A percentile compares a stretch with the other conserved stretches of the same genome.
Conservation (phyloP, 441 rosid genomes). For the Adansonia madagascariensis region DNA sequence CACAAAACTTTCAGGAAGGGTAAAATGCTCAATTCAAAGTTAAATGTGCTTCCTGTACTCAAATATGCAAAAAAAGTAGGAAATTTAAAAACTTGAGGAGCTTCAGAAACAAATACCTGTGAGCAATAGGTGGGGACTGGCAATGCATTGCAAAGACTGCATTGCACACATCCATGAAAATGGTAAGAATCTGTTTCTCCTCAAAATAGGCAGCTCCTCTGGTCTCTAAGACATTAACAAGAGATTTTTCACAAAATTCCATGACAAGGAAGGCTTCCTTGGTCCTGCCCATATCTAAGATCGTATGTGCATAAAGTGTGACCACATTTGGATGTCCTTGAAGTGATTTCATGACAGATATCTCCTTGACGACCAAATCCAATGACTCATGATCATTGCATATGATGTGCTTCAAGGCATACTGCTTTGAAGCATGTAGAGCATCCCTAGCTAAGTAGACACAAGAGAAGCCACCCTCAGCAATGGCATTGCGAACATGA, state of each 20-base stretch:
- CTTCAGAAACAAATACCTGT: conserved; percentile 53
- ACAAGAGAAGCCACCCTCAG: conserved; percentile 94
- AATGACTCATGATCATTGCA: conserved; percentile 82
- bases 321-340: conserved; percentile 90
- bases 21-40: neutral
- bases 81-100: conserved; percentile 4
- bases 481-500: conserved; percentile 71
- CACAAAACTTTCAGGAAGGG: neutral
- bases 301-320: conserved; percentile 62
- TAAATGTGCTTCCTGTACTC: neutral
- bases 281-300: conserved; percentile 84
- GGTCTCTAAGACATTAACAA: conserved; percentile 75
- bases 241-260: conserved; percentile 89
- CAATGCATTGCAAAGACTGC: conserved; percentile 98
- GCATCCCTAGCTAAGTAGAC: conserved; percentile 87
- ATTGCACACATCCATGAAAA: conserved; percentile 87
- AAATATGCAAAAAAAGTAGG: conserved; percentile 19
- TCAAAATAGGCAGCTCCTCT: conserved; percentile 84
- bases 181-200: conserved; percentile 72
- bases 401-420: conserved; percentile 89
- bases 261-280: conserved; percentile 89
- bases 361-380: conserved; percentile 77
- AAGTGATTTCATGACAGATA: conserved; percentile 75
- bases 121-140: conserved; percentile 87
- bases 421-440: conserved; percentile 67